phyloP scores from a whole-genome alignment of 805 yeast species.

The Cyberlindnera mississippiensis region DNA sequence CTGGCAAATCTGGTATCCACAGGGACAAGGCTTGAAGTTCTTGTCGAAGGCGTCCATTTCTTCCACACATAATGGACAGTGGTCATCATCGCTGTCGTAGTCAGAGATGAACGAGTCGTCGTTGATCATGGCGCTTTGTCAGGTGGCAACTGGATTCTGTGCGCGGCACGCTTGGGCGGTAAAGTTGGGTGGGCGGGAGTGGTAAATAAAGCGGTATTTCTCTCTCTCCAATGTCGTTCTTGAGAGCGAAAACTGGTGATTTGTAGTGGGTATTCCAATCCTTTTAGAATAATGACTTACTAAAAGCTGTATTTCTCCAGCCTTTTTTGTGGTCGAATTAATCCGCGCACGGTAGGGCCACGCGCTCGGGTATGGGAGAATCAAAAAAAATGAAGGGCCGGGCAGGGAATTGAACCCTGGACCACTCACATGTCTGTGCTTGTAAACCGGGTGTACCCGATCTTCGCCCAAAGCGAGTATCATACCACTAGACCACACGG shows the following conservation, averaged over 20 bases:
- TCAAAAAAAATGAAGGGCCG: constrained; percentile 22
- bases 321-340: constrained; percentile 2
- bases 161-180: too few species aligned
- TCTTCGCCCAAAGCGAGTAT: constrained; percentile 31
- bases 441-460: constrained; percentile 9
- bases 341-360: neutral
- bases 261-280: neutral
- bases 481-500: constrained; percentile 31
- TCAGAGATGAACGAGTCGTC: constrained; percentile 65
- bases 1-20: constrained; percentile 98
- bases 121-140: constrained; percentile 28
- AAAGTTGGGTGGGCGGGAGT: too few species aligned
- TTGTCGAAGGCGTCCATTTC: constrained; percentile 96
- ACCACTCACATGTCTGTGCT: constrained; percentile 25
- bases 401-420: constrained; percentile 31
- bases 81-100: constrained; percentile 54
- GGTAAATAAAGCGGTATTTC: too few species aligned
- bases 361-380: neutral
- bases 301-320: neutral
- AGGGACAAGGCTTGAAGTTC: constrained; percentile 98
- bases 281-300: too few species aligned
- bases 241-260: neutral
- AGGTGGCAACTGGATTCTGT: too few species aligned
- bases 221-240: neutral
- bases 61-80: constrained; percentile 95